phyloP scores from a whole-genome alignment of 208 protist species.

The Wallacemonas sp. region DNA sequence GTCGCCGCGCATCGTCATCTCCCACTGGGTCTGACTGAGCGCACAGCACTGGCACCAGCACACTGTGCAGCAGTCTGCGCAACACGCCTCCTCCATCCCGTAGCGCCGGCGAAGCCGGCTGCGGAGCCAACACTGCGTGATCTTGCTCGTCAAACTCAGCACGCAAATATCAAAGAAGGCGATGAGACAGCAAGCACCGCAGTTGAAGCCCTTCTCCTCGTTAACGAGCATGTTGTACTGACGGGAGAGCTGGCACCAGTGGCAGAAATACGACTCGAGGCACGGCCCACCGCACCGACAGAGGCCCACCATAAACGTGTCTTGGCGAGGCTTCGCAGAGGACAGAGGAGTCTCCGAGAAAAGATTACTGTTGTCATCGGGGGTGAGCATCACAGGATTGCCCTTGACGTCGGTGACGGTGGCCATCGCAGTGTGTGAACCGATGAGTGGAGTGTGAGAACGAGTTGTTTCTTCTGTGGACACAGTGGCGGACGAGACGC shows the following conservation, averaged over 20 bases:
- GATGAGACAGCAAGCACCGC: constrained; percentile 8
- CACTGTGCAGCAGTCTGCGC: constrained; percentile 6
- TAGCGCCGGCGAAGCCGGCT: constrained; percentile 14
- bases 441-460: no score
- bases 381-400: no score
- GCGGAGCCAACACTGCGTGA: constrained; percentile 10
- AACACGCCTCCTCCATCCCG: constrained; percentile 15
- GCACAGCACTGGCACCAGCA: constrained; percentile 18
- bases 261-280: constrained; percentile 32
- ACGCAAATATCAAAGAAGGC: constrained; percentile 5
- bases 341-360: no score
- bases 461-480: no score
- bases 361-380: no score
- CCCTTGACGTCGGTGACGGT: no score
- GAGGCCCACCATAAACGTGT: constrained; percentile 10
- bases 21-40: constrained; percentile 21
- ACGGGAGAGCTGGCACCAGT: constrained; percentile 24
- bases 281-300: constrained; percentile 22
- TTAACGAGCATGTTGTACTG: constrained; percentile 21
- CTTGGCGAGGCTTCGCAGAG: no score
- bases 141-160: not conserved
- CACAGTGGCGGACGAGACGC: no score
- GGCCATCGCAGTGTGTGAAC: no score
- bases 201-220: constrained; percentile 3
- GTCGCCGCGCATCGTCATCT: constrained; percentile 22